Conservation (phyloP, 352 stramenopile species). For the Globisporangium polare region DNA sequence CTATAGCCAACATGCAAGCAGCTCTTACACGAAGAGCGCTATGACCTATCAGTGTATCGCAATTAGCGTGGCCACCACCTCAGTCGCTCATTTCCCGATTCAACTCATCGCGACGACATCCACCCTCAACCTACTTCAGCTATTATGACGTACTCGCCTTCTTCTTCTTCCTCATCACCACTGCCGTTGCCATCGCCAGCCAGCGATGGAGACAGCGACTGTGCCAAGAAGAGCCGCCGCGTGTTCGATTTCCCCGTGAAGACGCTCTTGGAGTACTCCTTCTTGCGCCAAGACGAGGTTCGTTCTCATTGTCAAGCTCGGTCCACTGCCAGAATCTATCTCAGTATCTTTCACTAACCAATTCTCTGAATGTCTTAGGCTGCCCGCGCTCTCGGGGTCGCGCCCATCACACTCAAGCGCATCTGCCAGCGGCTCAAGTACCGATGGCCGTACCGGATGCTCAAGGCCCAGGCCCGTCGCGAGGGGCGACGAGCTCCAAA, state of each 20-base stretch:
- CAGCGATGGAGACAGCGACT: not conserved
- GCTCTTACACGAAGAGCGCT: not conserved
- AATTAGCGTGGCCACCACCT: not conserved
- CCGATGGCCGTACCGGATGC: conserved; percentile 44
- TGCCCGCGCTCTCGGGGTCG: conserved; percentile 31
- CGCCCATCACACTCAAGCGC: conserved; percentile 65
- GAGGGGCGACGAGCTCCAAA: conserved; percentile 10
- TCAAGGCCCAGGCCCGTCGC: conserved; percentile 34
- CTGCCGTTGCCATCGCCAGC: not conserved
- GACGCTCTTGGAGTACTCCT: conserved; percentile 30
- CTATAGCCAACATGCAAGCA: no score
- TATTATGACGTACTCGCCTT: not conserved
- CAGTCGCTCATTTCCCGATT: conserved; percentile 1
- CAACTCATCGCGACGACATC: not conserved
- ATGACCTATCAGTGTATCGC: not conserved
- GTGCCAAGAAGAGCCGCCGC: conserved; percentile 34
- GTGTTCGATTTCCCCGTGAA: conserved; percentile 45
- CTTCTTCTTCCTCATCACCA: not conserved
- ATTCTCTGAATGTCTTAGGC: conserved; percentile 17
- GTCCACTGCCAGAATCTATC: no score
- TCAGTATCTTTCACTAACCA: not conserved
- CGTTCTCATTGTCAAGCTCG: not conserved
- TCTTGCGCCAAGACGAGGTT: conserved; percentile 50
- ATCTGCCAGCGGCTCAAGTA: conserved; percentile 43
- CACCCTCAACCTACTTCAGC: not conserved